phyloP scores from a whole-genome alignment of 2,329 filamentous ascomycete species.

The Clonostachys sp. region DNA sequence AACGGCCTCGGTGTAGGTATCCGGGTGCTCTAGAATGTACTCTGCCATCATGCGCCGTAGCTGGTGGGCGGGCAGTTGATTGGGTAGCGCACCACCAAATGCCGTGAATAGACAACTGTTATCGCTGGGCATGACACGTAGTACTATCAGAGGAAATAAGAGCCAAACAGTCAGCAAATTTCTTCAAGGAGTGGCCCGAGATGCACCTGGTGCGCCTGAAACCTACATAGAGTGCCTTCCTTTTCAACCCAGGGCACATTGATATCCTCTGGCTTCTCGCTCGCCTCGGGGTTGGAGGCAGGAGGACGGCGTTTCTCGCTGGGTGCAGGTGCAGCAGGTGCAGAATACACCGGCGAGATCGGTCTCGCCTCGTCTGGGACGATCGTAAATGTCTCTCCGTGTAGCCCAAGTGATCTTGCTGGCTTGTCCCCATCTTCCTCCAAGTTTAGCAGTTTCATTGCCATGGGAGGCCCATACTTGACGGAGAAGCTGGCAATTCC shows the following conservation, averaged over 20 bases:
- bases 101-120: constrained; percentile 94
- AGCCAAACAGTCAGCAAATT: too few relatives aligned
- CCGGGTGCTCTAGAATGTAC: constrained; percentile 68
- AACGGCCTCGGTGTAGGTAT: constrained; percentile 70
- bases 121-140: constrained; percentile 95
- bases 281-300: not conserved
- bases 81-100: constrained; percentile 74
- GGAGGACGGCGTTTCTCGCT: not conserved
- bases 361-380: constrained; percentile 29
- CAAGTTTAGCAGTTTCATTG: constrained; percentile 61
- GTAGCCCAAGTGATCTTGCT: constrained; percentile 42
- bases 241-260: constrained; percentile 43
- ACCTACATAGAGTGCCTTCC: constrained; percentile 44
- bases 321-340: not conserved
- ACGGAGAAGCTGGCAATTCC: constrained; percentile 64
- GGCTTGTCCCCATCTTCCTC: constrained; percentile 6
- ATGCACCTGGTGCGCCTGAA: not conserved
- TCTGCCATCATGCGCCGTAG: constrained; percentile 75
- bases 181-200: too few relatives aligned
- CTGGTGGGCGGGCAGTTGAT: constrained; percentile 39
- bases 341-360: constrained; percentile 5
- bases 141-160: constrained; percentile 40
- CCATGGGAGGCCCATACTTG: constrained; percentile 75
- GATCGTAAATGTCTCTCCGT: constrained; percentile 46
- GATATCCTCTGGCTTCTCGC: constrained; percentile 19